Evolutionary conservation across 2,329 filamentous ascomycete genomes (phyloP).

Genomic region (Stenocarpella maydis): DNA sequence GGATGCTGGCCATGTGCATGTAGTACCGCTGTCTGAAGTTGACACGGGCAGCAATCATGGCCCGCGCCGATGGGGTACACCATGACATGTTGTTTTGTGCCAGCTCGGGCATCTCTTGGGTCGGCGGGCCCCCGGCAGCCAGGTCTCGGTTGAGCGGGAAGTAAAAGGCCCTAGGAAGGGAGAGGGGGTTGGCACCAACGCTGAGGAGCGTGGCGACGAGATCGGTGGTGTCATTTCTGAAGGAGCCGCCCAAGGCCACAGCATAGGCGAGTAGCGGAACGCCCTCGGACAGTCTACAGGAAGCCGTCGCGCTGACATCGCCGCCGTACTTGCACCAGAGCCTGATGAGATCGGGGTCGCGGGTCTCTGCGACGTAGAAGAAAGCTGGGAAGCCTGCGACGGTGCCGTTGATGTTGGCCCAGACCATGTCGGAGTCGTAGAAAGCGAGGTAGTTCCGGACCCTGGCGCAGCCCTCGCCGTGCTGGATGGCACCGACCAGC

Average conservation of each 20-base stretch:
- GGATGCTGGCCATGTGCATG: slow-evolving; percentile 18
- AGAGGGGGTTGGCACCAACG: neutral
- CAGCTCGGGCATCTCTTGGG: slow-evolving; percentile 4
- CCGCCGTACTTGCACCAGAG: slow-evolving; percentile 21
- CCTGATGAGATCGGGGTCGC: slow-evolving; percentile 12
- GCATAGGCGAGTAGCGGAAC: slow-evolving; percentile 13
- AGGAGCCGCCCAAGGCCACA: slow-evolving; percentile 3
- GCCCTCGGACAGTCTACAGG: neutral
- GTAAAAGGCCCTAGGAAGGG: slow-evolving; percentile 2
- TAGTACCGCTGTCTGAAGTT: slow-evolving; percentile 21
- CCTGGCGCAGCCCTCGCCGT: neutral
- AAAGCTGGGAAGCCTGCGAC: neutral
- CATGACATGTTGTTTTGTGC: neutral
- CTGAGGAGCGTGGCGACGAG: slow-evolving; percentile 14
- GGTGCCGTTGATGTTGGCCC: neutral
- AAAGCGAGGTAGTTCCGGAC: slow-evolving; percentile 14
- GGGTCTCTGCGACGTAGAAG: slow-evolving; percentile 14
- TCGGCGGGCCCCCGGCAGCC: neutral
- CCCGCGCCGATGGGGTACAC: slow-evolving; percentile 1
- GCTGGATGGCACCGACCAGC: slow-evolving; percentile 20
- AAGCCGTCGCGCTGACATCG: neutral
- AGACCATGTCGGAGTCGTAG: neutral
- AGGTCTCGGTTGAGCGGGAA: slow-evolving; percentile 10
- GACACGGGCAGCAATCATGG: neutral
- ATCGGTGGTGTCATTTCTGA: slow-evolving; percentile 8